A percentile compares a stretch with the other conserved stretches of the same genome.
Conservation (phyloP, 306 rosid genomes). For the Sesbania bispinosa region DNA sequence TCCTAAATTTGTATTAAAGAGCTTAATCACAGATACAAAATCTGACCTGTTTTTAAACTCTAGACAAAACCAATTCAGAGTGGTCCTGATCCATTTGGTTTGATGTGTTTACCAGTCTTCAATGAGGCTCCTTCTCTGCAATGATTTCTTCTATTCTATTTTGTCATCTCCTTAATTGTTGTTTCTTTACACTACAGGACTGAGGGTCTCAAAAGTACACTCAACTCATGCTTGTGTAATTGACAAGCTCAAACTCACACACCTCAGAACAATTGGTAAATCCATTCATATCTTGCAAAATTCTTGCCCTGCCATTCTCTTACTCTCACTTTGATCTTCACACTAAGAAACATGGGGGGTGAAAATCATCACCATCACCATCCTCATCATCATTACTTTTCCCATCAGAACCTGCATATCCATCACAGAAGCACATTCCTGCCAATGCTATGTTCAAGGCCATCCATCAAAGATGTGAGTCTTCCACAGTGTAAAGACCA, state of each 20-base stretch:
- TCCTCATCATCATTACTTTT: slow-evolving; percentile 5
- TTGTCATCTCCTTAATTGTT: slow-evolving; percentile 7
- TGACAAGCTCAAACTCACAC: slow-evolving; percentile 36
- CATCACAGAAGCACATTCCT: slow-evolving; percentile 49
- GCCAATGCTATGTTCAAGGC: slow-evolving; percentile 76
- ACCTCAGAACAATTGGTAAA: slow-evolving; percentile 19
- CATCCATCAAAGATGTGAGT: slow-evolving; percentile 50
- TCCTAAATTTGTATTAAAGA: slow-evolving; percentile 15
- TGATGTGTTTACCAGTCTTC: slow-evolving; percentile 2
- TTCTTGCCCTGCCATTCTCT: not conserved
- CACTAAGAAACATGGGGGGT: slow-evolving; percentile 33
- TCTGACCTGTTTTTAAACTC: not conserved
- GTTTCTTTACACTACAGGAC: not conserved
- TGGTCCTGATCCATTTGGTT: slow-evolving; percentile 10
- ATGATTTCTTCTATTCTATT: not conserved
- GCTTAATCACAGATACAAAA: not conserved
- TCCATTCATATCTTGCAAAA: not conserved
- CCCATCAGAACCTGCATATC: slow-evolving; percentile 26
- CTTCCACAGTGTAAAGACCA: slow-evolving; percentile 38
- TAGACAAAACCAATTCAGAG: slow-evolving; percentile 7
- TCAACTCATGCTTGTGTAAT: slow-evolving; percentile 24
- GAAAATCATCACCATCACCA: slow-evolving; percentile 39
- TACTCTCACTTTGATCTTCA: not conserved
- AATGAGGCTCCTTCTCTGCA: not conserved
- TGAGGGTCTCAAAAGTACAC: slow-evolving; percentile 6